Base-by-base conservation (phyloP, 2,329 filamentous ascomycete genomes). In the Xylariaceae sp. region DNA sequence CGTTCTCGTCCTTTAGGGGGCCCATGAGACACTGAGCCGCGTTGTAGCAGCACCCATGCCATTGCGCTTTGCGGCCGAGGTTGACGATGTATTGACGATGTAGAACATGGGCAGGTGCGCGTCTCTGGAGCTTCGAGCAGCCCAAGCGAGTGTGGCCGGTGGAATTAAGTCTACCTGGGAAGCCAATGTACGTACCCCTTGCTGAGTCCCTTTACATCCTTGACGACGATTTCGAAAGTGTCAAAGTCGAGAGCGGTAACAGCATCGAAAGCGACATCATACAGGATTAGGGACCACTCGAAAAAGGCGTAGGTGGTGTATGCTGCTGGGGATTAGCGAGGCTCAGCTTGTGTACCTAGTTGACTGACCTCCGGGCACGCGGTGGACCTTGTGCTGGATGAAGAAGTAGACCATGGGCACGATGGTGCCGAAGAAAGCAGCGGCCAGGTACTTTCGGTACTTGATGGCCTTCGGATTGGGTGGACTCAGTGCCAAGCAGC, bases 101-200 rank as follows among this genome's bases (percentile, higher is more conserved):
- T n/a, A n/a, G n/a, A n/a, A n/a, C n/a, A n/a, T n/a, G n/a, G n/a
- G n/a, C n/a, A n/a, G n/a, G n/a, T n/a, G n/a, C n/a, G n/a, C n/a
- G n/a, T n/a, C n/a, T n/a, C n/a, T n/a, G n/a, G n/a, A 13, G 24
- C 24, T 14, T 5, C n/a, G 27, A 8, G 15, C 27, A 45, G 43
- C 36, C 44, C 50, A 44, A 52, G 49, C 50, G 46, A 51, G 50
- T 46, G 49, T 48, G 38, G 31, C 44, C 31, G 33, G 38, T 24
- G 53, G 57, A 56, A 55, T 45, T 22, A 49, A 52, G 44, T 55
- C 75, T 89, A 95, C 69, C 78, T 86, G 50, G 90, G 90, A 75
- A 95, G 88, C 83, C 83, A 83, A 67, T 80, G 77, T 67, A 98
- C 92, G 76, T 98, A 98, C 92, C 90, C 89, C 85, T 90, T 89